Percentiles rank a stretch among this genome's conserved stretches.
phyloP scores from a whole-genome alignment of 257 asterid species.

The Anisodus tanguticus region DNA sequence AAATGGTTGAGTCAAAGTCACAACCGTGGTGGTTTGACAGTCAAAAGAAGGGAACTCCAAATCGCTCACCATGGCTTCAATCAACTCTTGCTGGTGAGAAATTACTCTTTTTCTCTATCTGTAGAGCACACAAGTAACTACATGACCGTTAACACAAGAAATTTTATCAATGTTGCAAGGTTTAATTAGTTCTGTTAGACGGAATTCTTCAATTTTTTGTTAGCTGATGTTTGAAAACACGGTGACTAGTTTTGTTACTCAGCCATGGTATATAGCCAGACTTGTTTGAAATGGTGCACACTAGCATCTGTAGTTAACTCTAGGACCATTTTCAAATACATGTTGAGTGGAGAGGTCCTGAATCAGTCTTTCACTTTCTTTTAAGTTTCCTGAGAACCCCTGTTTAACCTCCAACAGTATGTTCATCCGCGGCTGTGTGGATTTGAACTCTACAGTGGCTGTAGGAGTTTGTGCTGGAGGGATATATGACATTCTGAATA shows the following conservation, averaged over 20 bases:
- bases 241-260: neutral
- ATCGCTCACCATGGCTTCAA: conserved; percentile 86
- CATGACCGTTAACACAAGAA: neutral
- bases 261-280: too few species aligned
- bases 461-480: neutral
- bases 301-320: neutral
- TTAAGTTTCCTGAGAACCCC: neutral
- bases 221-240: neutral
- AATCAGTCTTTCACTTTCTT: neutral
- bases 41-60: conserved; percentile 47
- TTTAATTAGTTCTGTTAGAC: neutral
- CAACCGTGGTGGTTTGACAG: conserved; percentile 92
- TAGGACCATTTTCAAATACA: neutral
- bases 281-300: neutral
- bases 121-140: neutral
- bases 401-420: neutral
- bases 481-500: neutral
- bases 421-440: neutral
- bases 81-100: conserved; percentile 69
- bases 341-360: neutral
- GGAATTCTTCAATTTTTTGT: neutral
- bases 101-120: neutral
- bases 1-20: conserved; percentile 56
- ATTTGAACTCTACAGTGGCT: too few species aligned
- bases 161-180: neutral